Evolutionary conservation across 2,329 filamentous ascomycete species (phyloP), one percentile per base, ranked within the genome.

Genomic region (Fusarium tuaranense): DNA sequence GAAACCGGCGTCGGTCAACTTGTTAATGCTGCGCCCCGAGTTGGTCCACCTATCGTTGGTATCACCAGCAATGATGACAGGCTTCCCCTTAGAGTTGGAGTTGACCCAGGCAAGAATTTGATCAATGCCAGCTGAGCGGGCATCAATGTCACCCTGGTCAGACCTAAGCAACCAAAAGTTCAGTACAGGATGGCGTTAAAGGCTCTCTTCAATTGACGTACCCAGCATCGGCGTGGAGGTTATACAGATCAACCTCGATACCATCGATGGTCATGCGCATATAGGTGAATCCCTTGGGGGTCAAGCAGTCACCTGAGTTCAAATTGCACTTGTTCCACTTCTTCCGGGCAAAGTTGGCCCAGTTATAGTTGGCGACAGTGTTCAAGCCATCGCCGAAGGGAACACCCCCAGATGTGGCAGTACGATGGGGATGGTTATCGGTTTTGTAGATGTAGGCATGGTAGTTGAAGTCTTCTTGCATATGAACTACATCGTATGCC

Each of bases 381-480:
- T 93, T 93, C 63, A 93, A 82, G 2, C 92, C 92, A 61, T 86
- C 89, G 12, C 92, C 92, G 73, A 93, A 86, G 0, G 85, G 87
- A 1, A 90, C 91, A 27, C 89, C 90, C n/a, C 92, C 91, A 7
- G 90, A 91, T 3, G 91, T 93, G 0, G 90, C 80, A 1, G 91
- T 93, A 64, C 91, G 87, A 80, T 88, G 87, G 5, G 89, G 84
- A 76, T 92, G 90, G 51, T 84, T 86, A 79, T 91, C 89, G 16
- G 88, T 89, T 12, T 83, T 84, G 81, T 93, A 93, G 73, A 93
- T 87, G 67, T 86, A 85, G 10, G 89, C 88, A 75, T 93, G 91
- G 81, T 90, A 93, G 82, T 92, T 92, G 85, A 93, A 93, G 79
- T 93, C 90, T 84, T 93, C 92, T 79, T 93, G 92, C 16, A 92